Conservation (phyloP, 805 yeast genomes). For the Pichia sporocuriosa region DNA sequence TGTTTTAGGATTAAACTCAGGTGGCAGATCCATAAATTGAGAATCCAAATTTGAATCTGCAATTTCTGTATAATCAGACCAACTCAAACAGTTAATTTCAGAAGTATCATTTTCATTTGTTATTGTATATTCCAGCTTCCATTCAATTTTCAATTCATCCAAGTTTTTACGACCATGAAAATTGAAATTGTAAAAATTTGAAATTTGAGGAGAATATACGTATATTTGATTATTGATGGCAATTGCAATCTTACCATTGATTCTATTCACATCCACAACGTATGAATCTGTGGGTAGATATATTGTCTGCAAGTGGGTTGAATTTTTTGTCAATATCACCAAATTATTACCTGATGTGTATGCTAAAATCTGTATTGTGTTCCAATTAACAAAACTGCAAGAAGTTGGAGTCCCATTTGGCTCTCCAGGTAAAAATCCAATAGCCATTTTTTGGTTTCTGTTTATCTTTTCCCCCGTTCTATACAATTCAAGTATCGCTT, state of each 20-base stretch:
- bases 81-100: conserved; percentile 26
- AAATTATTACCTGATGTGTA: conserved; percentile 89
- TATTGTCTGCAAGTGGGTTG: conserved; percentile 63
- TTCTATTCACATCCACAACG: conserved; percentile 56
- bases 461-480: no score
- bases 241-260: conserved; percentile 58
- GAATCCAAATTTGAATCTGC: conserved; percentile 23
- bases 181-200: conserved; percentile 33
- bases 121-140: conserved; percentile 27
- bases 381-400: conserved; percentile 60
- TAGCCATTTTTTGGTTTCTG: conserved; percentile 1
- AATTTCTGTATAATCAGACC: conserved; percentile 32
- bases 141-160: conserved; percentile 26
- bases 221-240: conserved; percentile 38
- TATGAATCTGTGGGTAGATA: conserved; percentile 61
- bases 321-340: conserved; percentile 51
- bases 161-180: conserved; percentile 29
- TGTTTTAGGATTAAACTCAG: conserved; percentile 31
- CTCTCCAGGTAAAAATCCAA: conserved; percentile 70
- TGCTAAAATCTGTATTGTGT: conserved; percentile 51
- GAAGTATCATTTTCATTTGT: conserved; percentile 20
- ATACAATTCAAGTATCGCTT: no score
- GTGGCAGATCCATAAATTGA: conserved; percentile 27
- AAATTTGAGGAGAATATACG: conserved; percentile 52
- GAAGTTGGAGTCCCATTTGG: conserved; percentile 56